These are phyloP conservation scores for Brassica carinata DNA, from an alignment of 345 rosid genomes.

Conservation along the genomic window DNA sequence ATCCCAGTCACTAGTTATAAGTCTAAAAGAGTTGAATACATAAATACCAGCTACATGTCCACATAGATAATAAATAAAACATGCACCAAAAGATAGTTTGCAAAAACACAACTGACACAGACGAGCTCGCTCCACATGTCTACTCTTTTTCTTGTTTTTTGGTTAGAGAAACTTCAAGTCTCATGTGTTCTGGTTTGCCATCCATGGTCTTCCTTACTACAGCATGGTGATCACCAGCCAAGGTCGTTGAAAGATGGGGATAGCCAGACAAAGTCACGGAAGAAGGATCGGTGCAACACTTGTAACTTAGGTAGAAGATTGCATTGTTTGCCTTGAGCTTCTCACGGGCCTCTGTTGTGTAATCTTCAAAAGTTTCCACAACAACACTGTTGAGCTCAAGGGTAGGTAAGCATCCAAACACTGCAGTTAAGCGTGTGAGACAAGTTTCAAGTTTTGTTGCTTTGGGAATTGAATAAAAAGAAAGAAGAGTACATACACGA, in stretches of 20 bases:
- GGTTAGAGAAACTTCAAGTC: neutral
- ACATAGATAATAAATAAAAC: too few species aligned
- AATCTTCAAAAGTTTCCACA: conserved; percentile 11
- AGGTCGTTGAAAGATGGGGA: neutral
- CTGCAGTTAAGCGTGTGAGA: neutral
- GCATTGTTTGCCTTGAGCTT: conserved; percentile 17
- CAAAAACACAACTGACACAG: too few species aligned
- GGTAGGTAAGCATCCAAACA: neutral
- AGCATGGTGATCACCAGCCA: neutral
- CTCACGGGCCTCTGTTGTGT: neutral
- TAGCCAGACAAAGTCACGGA: too few species aligned
- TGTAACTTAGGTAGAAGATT: conserved; percentile 20
- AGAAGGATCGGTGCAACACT: neutral
- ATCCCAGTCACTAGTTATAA: too few species aligned
- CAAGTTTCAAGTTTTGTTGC: neutral
- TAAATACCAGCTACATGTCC: too few species aligned
- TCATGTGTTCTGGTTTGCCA: conserved; percentile 14
- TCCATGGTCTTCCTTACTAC: conserved; percentile 23
- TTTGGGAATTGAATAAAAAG: neutral
- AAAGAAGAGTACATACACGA: neutral
- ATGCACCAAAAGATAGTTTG: too few species aligned
- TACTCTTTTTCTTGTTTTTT: neutral
- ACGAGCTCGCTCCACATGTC: too few species aligned
- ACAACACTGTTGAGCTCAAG: conserved; percentile 11
- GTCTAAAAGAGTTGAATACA: too few species aligned